Base-by-base conservation (phyloP, 192 early-diverging fungal genomes). In the Coemansia asiatica region DNA sequence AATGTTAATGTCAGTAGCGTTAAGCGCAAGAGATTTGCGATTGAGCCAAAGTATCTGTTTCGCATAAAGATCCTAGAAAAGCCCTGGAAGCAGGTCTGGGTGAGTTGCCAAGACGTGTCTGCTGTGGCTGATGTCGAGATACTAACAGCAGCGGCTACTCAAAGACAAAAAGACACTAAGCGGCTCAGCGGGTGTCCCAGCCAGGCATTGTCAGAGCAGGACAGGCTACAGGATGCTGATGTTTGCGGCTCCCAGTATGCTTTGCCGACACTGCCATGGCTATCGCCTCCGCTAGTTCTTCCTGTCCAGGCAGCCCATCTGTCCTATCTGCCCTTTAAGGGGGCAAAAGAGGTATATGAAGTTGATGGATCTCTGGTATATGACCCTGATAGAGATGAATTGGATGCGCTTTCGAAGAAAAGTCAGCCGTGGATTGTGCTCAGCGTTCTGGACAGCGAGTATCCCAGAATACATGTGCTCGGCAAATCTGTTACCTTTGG, bases 81-180 rank as follows among this genome's bases (percentile, higher is more conserved):
- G 60, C 78, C 78, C 21, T 75, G 78, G 78, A 69, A 63, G 56
- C 66, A 72, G 61, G 57, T 64, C 21, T 81, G 78, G 78, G 31
- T 63, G 9, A 61, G 56, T 38, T 47, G 36, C 35, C 44, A 75
- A 33, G 44, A 25, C 26, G 40, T 16, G 10, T 56, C 55, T 23
- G 2, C 6, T 4, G 10, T 60, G 36, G 59, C 40, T 3, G 44
- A 47, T 18, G n/a, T 22, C 22, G 29, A 31, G 13, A 26, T 22
- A 12, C 15, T 18, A 1, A n/a, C 28, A 29, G 26, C 4, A 29
- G 54, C 54, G 13, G 26, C 40, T 27, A 33, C 18, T 7, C 55
- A 27, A 33, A 29, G 55, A 56, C 25, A 27, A 13, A 10, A 44
- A 13, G 16, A 6, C 5, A 15, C 2, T 13, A 44, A 44, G 40